Evolutionary conservation across 2,329 filamentous ascomycete species (phyloP).

Genomic region (Claviceps cyperi): DNA sequence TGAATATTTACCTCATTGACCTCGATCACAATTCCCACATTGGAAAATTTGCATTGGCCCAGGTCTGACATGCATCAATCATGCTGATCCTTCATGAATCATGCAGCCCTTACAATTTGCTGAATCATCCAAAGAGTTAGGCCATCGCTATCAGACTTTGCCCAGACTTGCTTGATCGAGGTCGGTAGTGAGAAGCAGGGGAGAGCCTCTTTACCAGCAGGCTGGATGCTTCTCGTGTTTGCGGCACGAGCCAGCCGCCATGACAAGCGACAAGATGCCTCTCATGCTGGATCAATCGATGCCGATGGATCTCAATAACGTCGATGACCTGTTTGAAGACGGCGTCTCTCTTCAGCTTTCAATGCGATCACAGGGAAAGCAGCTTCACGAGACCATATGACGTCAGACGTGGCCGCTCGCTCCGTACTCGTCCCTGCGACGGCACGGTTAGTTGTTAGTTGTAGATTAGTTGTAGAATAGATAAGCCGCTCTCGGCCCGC

Average conservation of each 20-base stretch:
- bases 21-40: too few relatives aligned
- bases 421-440: too few relatives aligned
- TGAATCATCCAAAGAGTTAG: background rate
- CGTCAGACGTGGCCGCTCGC: too few relatives aligned
- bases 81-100: too few relatives aligned
- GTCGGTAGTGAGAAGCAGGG: background rate
- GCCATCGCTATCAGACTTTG: background rate
- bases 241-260: conserved; percentile 7
- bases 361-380: conserved; percentile 33
- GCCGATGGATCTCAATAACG: conserved; percentile 40
- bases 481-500: too few relatives aligned
- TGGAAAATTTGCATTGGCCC: too few relatives aligned
- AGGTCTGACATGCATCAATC: too few relatives aligned
- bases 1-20: too few relatives aligned
- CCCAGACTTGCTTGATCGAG: background rate
- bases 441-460: too few relatives aligned
- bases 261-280: conserved; percentile 28
- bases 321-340: conserved; percentile 66
- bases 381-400: too few relatives aligned
- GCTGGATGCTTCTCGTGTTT: background rate
- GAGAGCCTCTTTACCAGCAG: background rate
- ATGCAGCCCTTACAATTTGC: background rate
- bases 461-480: too few relatives aligned
- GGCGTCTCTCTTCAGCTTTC: conserved; percentile 44
- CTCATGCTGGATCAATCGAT: conserved; percentile 29